Conservation (phyloP, 2,329 filamentous ascomycete species). For the Alternaria sp. region DNA sequence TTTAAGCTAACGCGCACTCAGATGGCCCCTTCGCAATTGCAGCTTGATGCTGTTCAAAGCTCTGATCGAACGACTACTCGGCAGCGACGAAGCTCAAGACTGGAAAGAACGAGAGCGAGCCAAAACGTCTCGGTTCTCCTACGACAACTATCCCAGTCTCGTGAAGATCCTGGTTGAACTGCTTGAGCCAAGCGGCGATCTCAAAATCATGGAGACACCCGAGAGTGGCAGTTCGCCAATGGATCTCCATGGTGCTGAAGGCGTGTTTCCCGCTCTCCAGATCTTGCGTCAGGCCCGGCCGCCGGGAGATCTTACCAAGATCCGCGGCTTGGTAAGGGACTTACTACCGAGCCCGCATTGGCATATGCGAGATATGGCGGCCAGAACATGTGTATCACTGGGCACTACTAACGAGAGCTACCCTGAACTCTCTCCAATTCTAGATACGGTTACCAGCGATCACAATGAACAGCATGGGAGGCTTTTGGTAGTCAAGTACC, state of each 20-base stretch:
- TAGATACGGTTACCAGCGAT: conserved; percentile 16
- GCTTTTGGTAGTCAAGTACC: conserved; percentile 41
- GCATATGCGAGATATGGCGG: conserved; percentile 83
- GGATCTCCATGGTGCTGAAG: conserved; percentile 59
- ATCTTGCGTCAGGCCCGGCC: conserved; percentile 76
- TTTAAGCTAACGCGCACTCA: conserved; percentile 39
- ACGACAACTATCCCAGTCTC: conserved; percentile 71
- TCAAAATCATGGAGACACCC: conserved; percentile 32
- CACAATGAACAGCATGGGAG: conserved; percentile 42
- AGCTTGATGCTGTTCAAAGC: conserved; percentile 87
- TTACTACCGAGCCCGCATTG: conserved; percentile 75
- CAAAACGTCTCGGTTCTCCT: conserved; percentile 65
- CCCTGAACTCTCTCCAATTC: conserved; percentile 24
- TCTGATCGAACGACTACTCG: conserved; percentile 79
- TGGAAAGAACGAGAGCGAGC: conserved; percentile 58
- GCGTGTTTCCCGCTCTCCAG: conserved; percentile 82
- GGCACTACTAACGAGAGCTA: conserved; percentile 30
- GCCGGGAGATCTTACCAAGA: conserved; percentile 62
- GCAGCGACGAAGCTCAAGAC: conserved; percentile 70
- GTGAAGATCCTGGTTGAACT: conserved; percentile 68
- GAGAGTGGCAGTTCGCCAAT: conserved; percentile 33
- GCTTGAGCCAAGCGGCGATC: conserved; percentile 51
- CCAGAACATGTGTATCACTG: conserved; percentile 65
- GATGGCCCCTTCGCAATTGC: conserved; percentile 94
- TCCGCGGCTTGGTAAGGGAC: conserved; percentile 64